Evolutionary conservation across 2,329 filamentous ascomycete genomes (phyloP).

Genomic region (Colletotrichum godetiae): DNA sequence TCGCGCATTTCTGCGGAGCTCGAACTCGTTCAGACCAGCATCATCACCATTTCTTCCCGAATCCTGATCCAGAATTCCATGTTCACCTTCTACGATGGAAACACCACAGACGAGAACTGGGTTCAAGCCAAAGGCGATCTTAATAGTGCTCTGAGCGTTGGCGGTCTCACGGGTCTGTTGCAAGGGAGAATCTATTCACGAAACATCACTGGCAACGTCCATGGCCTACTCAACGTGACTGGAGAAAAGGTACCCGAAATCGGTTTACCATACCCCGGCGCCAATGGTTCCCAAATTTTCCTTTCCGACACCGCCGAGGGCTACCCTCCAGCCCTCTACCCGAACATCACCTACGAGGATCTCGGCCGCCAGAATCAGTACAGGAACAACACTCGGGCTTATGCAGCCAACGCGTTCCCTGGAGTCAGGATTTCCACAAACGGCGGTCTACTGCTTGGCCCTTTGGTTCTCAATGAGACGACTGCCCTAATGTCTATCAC

Average conservation of each 20-base stretch:
- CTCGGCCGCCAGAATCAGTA: constrained; percentile 53
- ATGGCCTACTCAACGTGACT: constrained; percentile 75
- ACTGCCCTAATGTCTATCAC: constrained; percentile 86
- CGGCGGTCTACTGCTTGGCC: constrained; percentile 79
- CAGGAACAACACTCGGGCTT: constrained; percentile 53
- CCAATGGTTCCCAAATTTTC: constrained; percentile 67
- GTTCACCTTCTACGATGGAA: constrained; percentile 63
- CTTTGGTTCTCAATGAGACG: constrained; percentile 76
- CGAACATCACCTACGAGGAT: constrained; percentile 77
- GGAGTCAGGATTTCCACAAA: constrained; percentile 61
- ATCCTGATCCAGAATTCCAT: constrained; percentile 68
- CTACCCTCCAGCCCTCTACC: constrained; percentile 79
- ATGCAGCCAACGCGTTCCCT: constrained; percentile 61
- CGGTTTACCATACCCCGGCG: constrained; percentile 68
- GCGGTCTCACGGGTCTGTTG: constrained; percentile 67
- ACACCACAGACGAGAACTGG: constrained; percentile 71
- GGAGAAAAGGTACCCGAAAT: constrained; percentile 60
- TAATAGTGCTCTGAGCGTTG: constrained; percentile 73
- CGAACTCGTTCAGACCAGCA: constrained; percentile 80
- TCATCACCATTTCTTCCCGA: constrained; percentile 76
- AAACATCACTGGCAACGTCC: constrained; percentile 67
- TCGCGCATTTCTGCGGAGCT: constrained; percentile 84
- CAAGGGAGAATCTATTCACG: constrained; percentile 81
- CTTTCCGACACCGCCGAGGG: constrained; percentile 74
- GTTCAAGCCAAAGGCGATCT: constrained; percentile 71